Evolutionary conservation across 305 asterid species (phyloP).

Genomic region (Andrographis paniculata): DNA sequence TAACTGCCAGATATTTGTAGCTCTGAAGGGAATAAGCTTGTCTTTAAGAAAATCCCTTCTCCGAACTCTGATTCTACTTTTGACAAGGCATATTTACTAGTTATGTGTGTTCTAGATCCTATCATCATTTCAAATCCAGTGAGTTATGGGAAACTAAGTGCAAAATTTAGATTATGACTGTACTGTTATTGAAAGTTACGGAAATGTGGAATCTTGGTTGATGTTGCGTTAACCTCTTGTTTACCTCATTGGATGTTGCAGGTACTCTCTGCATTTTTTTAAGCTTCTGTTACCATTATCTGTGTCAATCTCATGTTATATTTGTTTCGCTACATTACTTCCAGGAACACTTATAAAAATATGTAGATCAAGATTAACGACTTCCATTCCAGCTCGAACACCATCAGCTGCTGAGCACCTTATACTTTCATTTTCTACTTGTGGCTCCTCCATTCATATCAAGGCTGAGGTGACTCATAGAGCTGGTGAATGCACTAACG

Average conservation of each 20-base stretch:
- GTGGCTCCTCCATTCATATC: slow-evolving; percentile 64
- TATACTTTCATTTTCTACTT: slow-evolving; percentile 20
- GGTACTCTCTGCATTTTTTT: slow-evolving; percentile 29
- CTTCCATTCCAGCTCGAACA: slow-evolving; percentile 23
- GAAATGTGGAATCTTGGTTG: slow-evolving; percentile 33
- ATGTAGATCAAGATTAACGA: slow-evolving; percentile 18
- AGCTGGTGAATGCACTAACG: slow-evolving; percentile 58
- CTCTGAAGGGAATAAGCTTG: slow-evolving; percentile 19
- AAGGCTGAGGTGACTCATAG: slow-evolving; percentile 75
- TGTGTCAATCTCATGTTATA: slow-evolving; percentile 7
- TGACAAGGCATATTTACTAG: not conserved
- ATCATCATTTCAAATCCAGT: not conserved
- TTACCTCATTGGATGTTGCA: slow-evolving; percentile 33
- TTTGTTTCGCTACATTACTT: slow-evolving; percentile 26
- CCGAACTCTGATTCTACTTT: slow-evolving; percentile 20
- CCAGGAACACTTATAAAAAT: slow-evolving; percentile 43
- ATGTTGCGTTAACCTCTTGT: slow-evolving; percentile 32
- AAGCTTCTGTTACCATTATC: slow-evolving; percentile 5
- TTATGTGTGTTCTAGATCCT: not conserved
- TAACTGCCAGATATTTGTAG: slow-evolving; percentile 29
- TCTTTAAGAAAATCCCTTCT: slow-evolving; percentile 18
- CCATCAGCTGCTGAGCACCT: slow-evolving; percentile 32
- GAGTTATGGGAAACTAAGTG: not conserved
- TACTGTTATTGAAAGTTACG: slow-evolving; percentile 14
- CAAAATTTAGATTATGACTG: not conserved